Conservation (phyloP, 1,284 basidiomycete genomes). For the Neolentinus lepideus region DNA sequence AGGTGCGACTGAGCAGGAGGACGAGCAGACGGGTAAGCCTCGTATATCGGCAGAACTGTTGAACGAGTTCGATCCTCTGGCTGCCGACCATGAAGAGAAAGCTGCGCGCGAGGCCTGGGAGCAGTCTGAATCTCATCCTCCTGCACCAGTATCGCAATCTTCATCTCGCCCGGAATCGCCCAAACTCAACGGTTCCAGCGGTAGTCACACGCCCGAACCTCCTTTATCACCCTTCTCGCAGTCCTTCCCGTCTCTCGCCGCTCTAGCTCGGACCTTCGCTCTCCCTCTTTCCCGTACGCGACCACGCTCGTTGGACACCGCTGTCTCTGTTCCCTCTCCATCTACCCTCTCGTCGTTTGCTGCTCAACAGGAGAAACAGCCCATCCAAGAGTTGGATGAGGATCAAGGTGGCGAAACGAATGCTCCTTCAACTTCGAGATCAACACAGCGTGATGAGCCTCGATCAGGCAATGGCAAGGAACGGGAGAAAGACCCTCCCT, state of each 20-base stretch:
- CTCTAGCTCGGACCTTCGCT: conserved; percentile 57
- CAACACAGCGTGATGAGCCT: conserved; percentile 3
- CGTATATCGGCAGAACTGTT: conserved; percentile 32
- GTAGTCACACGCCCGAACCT: conserved; percentile 5
- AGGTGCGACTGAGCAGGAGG: conserved; percentile 9
- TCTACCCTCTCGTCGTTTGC: conserved; percentile 48
- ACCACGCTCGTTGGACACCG: conserved; percentile 51
- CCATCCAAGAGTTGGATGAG: background rate
- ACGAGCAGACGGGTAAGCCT: conserved; percentile 3
- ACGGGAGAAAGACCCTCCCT: conserved; percentile 30
- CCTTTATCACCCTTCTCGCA: conserved; percentile 5
- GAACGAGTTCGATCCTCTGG: conserved; percentile 61
- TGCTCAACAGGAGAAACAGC: conserved; percentile 33
- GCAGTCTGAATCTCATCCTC: conserved; percentile 47
- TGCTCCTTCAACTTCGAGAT: conserved; percentile 7
- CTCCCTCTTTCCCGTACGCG: conserved; percentile 38
- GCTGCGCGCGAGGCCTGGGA: conserved; percentile 58
- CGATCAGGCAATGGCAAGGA: conserved; percentile 14
- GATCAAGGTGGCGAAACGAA: conserved; percentile 1
- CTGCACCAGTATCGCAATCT: conserved; percentile 23
- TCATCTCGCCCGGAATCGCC: conserved; percentile 23
- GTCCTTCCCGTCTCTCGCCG: conserved; percentile 52
- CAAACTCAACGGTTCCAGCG: conserved; percentile 18
- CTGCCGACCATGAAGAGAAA: conserved; percentile 39
- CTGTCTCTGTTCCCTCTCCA: conserved; percentile 43